Evolutionary conservation across 2,329 filamentous ascomycete species (phyloP), one percentile per base, ranked within the genome.

Genomic region (Metarhizium sp.): DNA sequence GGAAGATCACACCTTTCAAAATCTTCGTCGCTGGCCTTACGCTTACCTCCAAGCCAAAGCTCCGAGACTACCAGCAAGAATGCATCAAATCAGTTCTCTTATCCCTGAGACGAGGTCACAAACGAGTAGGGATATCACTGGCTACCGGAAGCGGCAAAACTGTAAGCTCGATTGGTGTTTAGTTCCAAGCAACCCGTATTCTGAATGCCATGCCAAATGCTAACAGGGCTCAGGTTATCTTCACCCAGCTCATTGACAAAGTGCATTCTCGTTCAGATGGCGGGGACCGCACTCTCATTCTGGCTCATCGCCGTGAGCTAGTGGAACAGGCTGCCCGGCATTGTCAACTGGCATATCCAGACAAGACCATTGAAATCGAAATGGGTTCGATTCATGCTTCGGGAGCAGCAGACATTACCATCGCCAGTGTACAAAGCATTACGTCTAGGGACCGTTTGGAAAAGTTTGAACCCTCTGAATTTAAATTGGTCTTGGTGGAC

Each of bases 291-390:
- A 95, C 92, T 0, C 78, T 99, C 57, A 95, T 99, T 60, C 77
- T 99, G 47, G 94, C 91, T 16, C 94, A 99, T 70, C 85, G 94
- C 32, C 85, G 90, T 51, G 94, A 99, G 72, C 82, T 99, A 2
- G 91, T 97, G 32, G 90, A 97, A 67, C 94, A 99, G 73, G 94
- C 94, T 3, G 90, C 90, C 10, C 79, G 81, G 3, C 94, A 99
- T 69, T 97, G 94, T 68, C 78, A 77, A 46, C 78, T 79, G 58
- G 83, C 89, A 4, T 97, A 99, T 63, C 92, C 92, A 0, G 71
- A 82, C 46, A 90, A 90, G 68, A 81, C 70, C 4, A 83, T 97
- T 47, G 92, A 97, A 59, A 85, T 99, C 55, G 94, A 99, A 69
- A 95, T 97, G 91, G 91, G 88, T 38, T 81, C 79, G 48, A 74